Evolutionary conservation across 202 grass and related monocot genomes (phyloP).

Genomic region (Bolboschoenoplectus hybrid): DNA sequence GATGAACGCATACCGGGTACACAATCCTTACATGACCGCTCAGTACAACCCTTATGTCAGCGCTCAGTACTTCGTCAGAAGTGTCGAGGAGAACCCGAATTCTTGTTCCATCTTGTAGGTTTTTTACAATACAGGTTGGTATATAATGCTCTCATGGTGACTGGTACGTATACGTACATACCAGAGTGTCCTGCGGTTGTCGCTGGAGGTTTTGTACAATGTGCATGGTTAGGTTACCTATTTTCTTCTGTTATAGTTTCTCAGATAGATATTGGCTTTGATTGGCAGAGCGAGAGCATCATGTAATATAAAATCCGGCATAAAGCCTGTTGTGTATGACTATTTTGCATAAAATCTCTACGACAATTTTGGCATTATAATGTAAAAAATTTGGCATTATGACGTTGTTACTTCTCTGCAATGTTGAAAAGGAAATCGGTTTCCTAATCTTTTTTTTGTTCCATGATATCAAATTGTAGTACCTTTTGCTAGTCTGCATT

Average conservation of each 20-base stretch:
- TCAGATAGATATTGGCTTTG: conserved; percentile 30
- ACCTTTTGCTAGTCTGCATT: background rate
- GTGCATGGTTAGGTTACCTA: background rate
- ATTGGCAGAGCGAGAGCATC: conserved; percentile 27
- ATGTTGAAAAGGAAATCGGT: conserved; percentile 10
- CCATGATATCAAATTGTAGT: conserved; percentile 10
- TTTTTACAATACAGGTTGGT: conserved; percentile 27
- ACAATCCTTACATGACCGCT: conserved; percentile 26
- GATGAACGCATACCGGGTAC: background rate
- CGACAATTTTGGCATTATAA: conserved; percentile 31
- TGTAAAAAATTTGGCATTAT: conserved; percentile 33
- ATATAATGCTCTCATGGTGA: conserved; percentile 10
- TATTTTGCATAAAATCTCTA: conserved; percentile 20
- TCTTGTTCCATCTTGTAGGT: conserved; percentile 62
- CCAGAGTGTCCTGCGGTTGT: conserved; percentile 8
- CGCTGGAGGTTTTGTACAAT: conserved; percentile 35
- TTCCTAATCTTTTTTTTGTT: background rate
- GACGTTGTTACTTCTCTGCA: background rate
- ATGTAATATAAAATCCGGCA: conserved; percentile 31
- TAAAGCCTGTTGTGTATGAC: conserved; percentile 12
- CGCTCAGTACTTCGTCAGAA: conserved; percentile 52
- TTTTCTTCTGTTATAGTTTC: conserved; percentile 32
- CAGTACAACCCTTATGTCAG: conserved; percentile 18
- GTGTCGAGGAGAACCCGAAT: conserved; percentile 77
- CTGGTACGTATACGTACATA: background rate